Evolutionary conservation across 257 asterid species (phyloP).

Genomic region (Penstemon barbatus): DNA sequence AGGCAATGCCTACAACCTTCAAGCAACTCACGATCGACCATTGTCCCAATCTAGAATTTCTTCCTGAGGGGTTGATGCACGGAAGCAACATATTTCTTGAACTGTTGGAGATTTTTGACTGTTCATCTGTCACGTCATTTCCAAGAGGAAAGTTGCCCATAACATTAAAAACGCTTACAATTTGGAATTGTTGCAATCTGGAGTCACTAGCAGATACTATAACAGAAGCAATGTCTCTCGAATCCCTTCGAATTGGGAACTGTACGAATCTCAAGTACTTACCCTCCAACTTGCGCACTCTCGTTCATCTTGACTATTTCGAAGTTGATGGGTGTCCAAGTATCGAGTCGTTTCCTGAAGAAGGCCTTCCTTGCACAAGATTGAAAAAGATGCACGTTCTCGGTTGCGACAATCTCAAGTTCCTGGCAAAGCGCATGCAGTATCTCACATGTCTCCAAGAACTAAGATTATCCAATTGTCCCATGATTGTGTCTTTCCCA

Average conservation of each 20-base stretch:
- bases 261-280: conserved; percentile 44
- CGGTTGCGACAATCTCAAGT: conserved; percentile 43
- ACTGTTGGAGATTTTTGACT: conserved; percentile 46
- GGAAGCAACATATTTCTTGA: conserved; percentile 36
- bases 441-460: conserved; percentile 45
- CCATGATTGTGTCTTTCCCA: conserved; percentile 37
- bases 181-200: conserved; percentile 54
- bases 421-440: conserved; percentile 39
- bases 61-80: conserved; percentile 52
- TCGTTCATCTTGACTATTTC: conserved; percentile 38
- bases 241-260: conserved; percentile 44
- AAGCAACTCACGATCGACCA: conserved; percentile 46
- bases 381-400: conserved; percentile 39
- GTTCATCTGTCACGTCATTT: conserved; percentile 44
- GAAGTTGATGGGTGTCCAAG: conserved; percentile 51
- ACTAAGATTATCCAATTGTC: conserved; percentile 42
- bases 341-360: conserved; percentile 40
- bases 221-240: conserved; percentile 37
- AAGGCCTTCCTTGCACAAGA: conserved; percentile 40
- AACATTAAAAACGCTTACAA: conserved; percentile 42
- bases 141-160: conserved; percentile 45
- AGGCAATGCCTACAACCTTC: conserved; percentile 41
- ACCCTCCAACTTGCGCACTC: conserved; percentile 41
- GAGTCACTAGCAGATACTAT: conserved; percentile 46
- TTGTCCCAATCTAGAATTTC: conserved; percentile 46